Evolutionary conservation across 2,329 filamentous ascomycete species (phyloP).

Genomic region (Pseudogymnoascus sp.): DNA sequence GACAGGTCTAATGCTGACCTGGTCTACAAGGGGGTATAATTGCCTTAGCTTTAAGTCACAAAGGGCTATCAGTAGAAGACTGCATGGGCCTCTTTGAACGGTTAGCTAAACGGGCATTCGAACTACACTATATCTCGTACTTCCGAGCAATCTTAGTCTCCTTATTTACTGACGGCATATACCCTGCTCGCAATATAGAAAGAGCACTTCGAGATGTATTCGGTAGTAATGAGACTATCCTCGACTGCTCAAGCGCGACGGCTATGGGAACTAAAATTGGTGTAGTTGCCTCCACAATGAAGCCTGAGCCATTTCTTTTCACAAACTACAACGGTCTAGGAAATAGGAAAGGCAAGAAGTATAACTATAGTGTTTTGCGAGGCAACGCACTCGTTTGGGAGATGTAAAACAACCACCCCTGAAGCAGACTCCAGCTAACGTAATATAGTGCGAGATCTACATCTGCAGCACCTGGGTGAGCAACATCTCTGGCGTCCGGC

Average conservation of each 20-base stretch:
- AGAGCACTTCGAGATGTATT: constrained; percentile 18
- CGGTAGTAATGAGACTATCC: constrained; percentile 17
- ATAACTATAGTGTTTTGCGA: constrained; percentile 18
- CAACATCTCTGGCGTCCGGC: neutral
- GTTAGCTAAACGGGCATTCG: constrained; percentile 18
- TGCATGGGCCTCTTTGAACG: constrained; percentile 16
- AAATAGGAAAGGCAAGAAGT: constrained; percentile 13
- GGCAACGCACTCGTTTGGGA: constrained; percentile 18
- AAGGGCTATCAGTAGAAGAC: constrained; percentile 17
- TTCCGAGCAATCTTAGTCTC: constrained; percentile 12
- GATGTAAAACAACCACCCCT: constrained; percentile 14
- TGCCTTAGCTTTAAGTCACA: constrained; percentile 17
- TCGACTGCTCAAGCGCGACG: constrained; percentile 19
- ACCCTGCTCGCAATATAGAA: constrained; percentile 19
- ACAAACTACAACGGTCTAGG: constrained; percentile 22
- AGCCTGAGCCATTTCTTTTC: constrained; percentile 16
- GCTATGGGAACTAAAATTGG: constrained; percentile 19
- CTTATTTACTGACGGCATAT: constrained; percentile 19
- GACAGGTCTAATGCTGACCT: constrained; percentile 8
- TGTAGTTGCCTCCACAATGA: constrained; percentile 18
- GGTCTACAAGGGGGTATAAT: constrained; percentile 19
- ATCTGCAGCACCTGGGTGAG: constrained; percentile 19
- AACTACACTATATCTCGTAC: constrained; percentile 11
- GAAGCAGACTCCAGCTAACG: constrained; percentile 14
- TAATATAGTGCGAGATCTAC: constrained; percentile 18